Base-by-base conservation (phyloP, 2,329 filamentous ascomycete genomes). In the Xenoacremonium recifei region DNA sequence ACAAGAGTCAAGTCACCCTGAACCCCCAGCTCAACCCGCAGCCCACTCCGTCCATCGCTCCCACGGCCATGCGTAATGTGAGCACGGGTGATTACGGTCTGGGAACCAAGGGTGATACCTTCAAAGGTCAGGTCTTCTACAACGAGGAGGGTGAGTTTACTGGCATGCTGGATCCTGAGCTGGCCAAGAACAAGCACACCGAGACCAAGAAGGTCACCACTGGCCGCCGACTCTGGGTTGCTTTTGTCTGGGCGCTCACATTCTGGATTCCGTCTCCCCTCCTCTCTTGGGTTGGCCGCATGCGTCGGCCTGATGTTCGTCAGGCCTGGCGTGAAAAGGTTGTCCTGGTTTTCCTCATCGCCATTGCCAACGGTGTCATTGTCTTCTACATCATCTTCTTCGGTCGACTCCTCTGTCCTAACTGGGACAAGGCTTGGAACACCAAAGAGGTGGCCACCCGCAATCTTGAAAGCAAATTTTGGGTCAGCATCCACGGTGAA, bases 261-360 rank as follows among this genome's bases (percentile, higher is more conserved):
- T 97, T 89, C 63, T 97, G 88, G 87, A 93, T 96, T 52, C 93
- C 93, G 1, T 97, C 92, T 0, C 87, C 89, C 35, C 52, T 87
- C 3, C 80, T 99, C 13, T 79, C 79, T n/a, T 85, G 76, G 45
- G 60, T 97, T 44, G 93, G 93, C 21, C 87, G 92, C 17, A 99
- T 99, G 93, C 95, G 95, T 69, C 84, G 93, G 41, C 93, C 91
- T 2, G 93, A 99, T 68, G 89, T 99, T 7, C 87, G 93, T 19
- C 87, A 96, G 81, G 93, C 93, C 0, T 99, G 93, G 93, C 81
- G 93, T 66, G 93, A 99, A 61, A 99, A 99, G 68, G 38, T 99
- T 10, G 85, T 93, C 0, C 72, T 99, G 10, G 82, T 91, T 35
- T 72, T 87, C 44, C 57, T 96, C 39, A 97, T 99, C 54, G 62